Conservation (phyloP, 352 stramenopile genomes). For the Pythium dissimile region DNA sequence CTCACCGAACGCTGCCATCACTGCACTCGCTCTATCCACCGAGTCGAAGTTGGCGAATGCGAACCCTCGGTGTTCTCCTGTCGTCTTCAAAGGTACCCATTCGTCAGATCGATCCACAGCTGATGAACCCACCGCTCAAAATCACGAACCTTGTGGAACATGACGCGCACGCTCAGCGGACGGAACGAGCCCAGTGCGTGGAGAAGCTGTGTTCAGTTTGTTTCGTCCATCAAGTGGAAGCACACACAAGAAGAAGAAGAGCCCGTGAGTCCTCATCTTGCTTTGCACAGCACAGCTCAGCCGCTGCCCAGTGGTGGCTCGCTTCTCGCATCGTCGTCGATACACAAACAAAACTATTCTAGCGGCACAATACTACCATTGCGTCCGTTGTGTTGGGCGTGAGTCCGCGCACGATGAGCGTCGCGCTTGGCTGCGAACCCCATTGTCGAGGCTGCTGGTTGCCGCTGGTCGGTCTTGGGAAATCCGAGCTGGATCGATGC, state of each 20-base stretch:
- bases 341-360: no score
- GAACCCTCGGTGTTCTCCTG: constrained; percentile 68
- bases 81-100: constrained; percentile 28
- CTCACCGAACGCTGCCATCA: constrained; percentile 59
- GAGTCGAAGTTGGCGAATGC: constrained; percentile 75
- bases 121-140: neutral
- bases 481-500: neutral
- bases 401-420: constrained; percentile 60
- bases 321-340: no score
- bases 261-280: constrained; percentile 25
- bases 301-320: no score
- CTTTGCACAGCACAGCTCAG: no score
- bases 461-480: neutral
- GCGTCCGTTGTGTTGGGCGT: constrained; percentile 44
- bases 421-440: constrained; percentile 45
- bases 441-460: constrained; percentile 2
- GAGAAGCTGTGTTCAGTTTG: constrained; percentile 55
- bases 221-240: no score
- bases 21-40: constrained; percentile 46
- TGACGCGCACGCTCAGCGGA: constrained; percentile 42
- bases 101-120: neutral
- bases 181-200: constrained; percentile 43
- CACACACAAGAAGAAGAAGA: constrained; percentile 22
- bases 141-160: constrained; percentile 61
- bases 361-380: constrained; percentile 50